Base-by-base conservation (phyloP, 208 protist genomes). In the Strigomonas oncopelti region DNA sequence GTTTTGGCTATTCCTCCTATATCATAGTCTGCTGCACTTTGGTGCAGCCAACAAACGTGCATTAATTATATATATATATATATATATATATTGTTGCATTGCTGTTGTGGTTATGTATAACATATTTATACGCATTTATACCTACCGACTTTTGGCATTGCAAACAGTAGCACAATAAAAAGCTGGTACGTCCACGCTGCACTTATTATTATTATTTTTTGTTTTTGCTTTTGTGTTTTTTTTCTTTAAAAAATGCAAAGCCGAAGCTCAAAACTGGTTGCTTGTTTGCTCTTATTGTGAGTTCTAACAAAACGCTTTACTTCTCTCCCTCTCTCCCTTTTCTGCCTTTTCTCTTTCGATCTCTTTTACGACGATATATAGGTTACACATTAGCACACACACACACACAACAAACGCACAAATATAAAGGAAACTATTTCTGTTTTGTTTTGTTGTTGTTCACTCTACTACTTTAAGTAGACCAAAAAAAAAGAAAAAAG, bases 1-100 rank as follows among this genome's bases (percentile, higher is more conserved):
- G n/a, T n/a, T n/a, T n/a, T n/a, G n/a, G n/a, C 60, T 61, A 69
- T 73, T 65, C 57, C 22, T 73, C n/a, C 61, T 38, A 46, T 32
- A 31, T 42, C 63, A 61, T 59, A 22, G 32, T 53, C 22, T 1
- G 61, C 28, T 59, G 27, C 20, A 48, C 7, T 25, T 9, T 32
- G 4, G 5, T 5, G 16, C 48, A 68, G 28, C 54, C n/a, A n/a
- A n/a, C n/a, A n/a, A n/a, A n/a, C n/a, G n/a, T n/a, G n/a, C n/a
- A n/a, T n/a, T n/a, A n/a, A n/a, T n/a, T 27, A 63, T 31, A 68
- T 54, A 68, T 36, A 56, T 28, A 61, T 13, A 55, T 28, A 66
- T 65, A 32, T 24, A 55, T 25, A 38, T 54, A 54, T 54, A 67
- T 58, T 42, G 14, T 69, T 69, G 13, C 64, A 27, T 11, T 8